Evolutionary conservation across 164 flowering plant genomes (phyloP), one percentile per base, ranked within the genome.

Genomic region (Annona squamosa): DNA sequence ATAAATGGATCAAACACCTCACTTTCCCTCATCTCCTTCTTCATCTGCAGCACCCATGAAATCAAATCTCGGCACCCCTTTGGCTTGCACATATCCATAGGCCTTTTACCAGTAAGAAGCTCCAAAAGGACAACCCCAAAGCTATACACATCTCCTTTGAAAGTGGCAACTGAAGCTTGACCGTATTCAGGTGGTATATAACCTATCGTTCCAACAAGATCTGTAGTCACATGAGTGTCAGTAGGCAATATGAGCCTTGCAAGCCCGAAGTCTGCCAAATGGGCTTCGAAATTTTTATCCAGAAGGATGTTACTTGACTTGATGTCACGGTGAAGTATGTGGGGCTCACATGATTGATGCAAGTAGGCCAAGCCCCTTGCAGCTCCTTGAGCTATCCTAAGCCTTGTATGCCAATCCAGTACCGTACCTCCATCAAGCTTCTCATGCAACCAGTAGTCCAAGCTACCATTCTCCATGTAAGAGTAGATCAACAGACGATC

Each of bases 181-280:
- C 91, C 83, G 77, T 92, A 92, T 72, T 92, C 97, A 0, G 97
- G 97, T 41, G 97, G 97, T 66, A 92, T 92, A 73, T 92, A 92
- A 6, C 97, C 97, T 46, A 92, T 65, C 18, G 97, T 92, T 46
- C 97, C 97, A 64, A 92, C 94, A 10, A 92, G 84, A 76, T 92
- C 97, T 4, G 94, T 92, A 6, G 88, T 84, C 3, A 92, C 92
- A 82, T 92, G 97, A 13, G 94, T 92, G 68, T 90, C 89, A 65
- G 82, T 82, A 4, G 93, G 90, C 3, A 70, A 81, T 69, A 92
- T 74, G 7, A 92, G 89, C 82, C 97, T 86, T 9, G 97, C 86
- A 69, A 92, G 93, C 18, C 97, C 97, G 48, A 92, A 92, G 86
- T 92, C 97, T 3, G 97, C 97, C 62, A 92, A 80, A 68, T 86